Evolutionary conservation across 2,329 filamentous ascomycete species (phyloP).

Genomic region (Trichoderma lentiforme): DNA sequence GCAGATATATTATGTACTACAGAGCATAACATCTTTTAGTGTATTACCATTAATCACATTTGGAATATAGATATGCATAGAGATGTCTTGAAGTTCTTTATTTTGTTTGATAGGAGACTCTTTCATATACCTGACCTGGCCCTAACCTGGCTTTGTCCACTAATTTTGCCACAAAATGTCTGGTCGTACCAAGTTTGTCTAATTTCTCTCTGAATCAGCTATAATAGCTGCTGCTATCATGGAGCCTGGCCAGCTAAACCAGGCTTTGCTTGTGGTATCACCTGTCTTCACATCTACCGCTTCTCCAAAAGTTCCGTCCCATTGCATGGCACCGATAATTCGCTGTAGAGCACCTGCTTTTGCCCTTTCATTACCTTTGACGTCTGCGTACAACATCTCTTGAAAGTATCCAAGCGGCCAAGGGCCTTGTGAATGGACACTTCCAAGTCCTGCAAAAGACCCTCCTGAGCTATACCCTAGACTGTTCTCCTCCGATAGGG

Average conservation of each 20-base stretch:
- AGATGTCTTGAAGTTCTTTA: too few species aligned
- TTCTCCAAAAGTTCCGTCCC: background rate
- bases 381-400: background rate
- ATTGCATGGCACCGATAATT: background rate
- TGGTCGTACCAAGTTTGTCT: too few species aligned
- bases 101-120: too few species aligned
- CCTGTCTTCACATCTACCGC: background rate
- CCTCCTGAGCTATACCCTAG: background rate
- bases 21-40: too few species aligned
- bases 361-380: background rate
- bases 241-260: background rate
- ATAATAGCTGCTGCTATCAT: background rate
- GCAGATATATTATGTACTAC: too few species aligned
- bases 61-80: too few species aligned
- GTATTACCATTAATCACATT: too few species aligned
- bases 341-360: background rate
- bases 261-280: background rate
- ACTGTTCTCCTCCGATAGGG: background rate
- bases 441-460: background rate
- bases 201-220: background rate
- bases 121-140: too few species aligned
- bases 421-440: background rate
- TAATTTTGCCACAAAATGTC: too few species aligned
- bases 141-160: too few species aligned
- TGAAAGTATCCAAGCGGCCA: background rate